Evolutionary conservation across 257 asterid species (phyloP).

Genomic region (Nicotiana knightiana): DNA sequence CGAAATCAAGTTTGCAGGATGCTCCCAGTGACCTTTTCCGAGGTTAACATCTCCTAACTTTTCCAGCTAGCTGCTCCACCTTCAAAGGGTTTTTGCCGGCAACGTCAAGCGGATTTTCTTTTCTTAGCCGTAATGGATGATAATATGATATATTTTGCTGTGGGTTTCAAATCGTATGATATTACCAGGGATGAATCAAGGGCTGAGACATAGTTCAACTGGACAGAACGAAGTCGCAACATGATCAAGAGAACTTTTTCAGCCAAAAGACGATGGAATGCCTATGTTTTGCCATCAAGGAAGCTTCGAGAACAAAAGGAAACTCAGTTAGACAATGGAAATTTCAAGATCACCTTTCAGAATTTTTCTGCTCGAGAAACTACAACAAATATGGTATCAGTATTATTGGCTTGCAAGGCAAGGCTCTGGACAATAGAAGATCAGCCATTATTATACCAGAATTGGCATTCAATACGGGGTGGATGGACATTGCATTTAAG

Average conservation of each 20-base stretch:
- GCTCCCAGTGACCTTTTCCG: too few relatives aligned
- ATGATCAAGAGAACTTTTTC: background rate
- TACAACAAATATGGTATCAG: background rate
- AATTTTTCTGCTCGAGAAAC: background rate
- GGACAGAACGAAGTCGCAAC: background rate
- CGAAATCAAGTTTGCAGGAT: too few relatives aligned
- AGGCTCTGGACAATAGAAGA: too few relatives aligned
- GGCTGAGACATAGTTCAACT: background rate
- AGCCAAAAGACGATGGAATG: background rate
- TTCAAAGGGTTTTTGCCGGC: too few relatives aligned
- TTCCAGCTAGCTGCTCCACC: too few relatives aligned
- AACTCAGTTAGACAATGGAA: background rate
- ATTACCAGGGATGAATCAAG: background rate
- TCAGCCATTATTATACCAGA: too few relatives aligned
- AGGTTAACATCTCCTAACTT: too few relatives aligned
- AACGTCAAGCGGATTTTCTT: background rate
- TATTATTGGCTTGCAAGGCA: background rate
- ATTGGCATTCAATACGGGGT: background rate
- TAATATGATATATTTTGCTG: background rate
- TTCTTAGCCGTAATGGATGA: background rate
- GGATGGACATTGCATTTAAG: background rate
- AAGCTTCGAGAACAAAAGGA: background rate
- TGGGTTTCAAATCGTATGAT: background rate
- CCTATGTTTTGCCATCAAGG: background rate
- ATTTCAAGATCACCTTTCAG: background rate